Percentiles rank a stretch among this genome's conserved stretches.
Conservation (phyloP, 805 yeast species). For the Wickerhamomyces strasburgensis region DNA sequence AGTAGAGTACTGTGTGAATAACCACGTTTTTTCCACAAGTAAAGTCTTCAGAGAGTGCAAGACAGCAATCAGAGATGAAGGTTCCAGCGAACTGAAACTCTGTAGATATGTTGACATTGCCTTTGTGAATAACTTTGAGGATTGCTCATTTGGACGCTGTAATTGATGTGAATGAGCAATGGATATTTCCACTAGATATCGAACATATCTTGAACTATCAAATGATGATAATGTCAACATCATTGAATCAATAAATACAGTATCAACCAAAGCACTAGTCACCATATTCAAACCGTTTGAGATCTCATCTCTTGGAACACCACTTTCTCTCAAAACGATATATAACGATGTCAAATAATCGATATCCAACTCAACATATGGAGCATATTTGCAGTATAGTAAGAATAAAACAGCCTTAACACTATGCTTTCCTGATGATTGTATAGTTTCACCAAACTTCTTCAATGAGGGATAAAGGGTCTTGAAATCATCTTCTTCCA, state of each 20-base stretch:
- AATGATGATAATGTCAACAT: constrained; percentile 18
- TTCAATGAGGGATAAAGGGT: constrained; percentile 8
- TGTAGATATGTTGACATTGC: constrained; percentile 14
- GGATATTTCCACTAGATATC: constrained; percentile 20
- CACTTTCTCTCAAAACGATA: constrained; percentile 27
- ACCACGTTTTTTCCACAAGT: constrained; percentile 48
- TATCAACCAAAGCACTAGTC: constrained; percentile 6
- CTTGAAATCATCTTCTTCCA: constrained; percentile 5
- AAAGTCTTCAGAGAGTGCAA: constrained; percentile 32
- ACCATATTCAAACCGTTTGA: constrained; percentile 20
- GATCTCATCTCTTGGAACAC: constrained; percentile 13
- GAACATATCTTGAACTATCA: constrained; percentile 14
- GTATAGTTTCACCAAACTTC: constrained; percentile 12
- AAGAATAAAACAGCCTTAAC: constrained; percentile 27
- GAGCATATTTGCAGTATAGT: constrained; percentile 22
- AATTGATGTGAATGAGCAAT: constrained; percentile 9
- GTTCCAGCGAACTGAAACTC: constrained; percentile 2
- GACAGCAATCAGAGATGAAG: neutral
- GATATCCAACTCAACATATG: constrained; percentile 13
- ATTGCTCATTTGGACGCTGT: constrained; percentile 6
- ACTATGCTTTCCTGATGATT: constrained; percentile 7
- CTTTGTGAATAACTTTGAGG: constrained; percentile 10
- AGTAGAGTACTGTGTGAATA: constrained; percentile 58
- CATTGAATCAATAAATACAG: constrained; percentile 15
- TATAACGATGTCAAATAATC: constrained; percentile 32